Conservation (phyloP, 768 basidiomycete species). For the Scleroderma citrinum region DNA sequence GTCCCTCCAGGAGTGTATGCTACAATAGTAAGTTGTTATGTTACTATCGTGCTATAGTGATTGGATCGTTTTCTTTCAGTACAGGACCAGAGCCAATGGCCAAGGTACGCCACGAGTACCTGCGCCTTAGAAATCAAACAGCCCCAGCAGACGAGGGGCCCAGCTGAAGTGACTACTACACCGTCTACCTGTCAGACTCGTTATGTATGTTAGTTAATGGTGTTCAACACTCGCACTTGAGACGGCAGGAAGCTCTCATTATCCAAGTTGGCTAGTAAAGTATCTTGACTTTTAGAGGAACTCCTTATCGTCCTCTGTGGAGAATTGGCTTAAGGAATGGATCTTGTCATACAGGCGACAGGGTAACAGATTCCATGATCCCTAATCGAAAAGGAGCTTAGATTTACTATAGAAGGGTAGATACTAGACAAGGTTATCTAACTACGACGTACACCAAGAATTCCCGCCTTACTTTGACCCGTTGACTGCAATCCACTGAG, state of each 20-base stretch:
- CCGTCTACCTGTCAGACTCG: background rate
- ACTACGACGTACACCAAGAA: background rate
- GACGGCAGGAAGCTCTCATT: too few species aligned
- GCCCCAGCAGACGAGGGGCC: background rate
- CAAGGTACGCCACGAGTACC: constrained; percentile 61
- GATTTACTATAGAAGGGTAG: background rate
- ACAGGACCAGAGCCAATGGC: constrained; percentile 75
- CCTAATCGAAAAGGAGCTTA: background rate
- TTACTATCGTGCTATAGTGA: background rate
- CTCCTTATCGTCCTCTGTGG: too few species aligned
- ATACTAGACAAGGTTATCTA: background rate
- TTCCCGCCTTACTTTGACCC: constrained; percentile 32
- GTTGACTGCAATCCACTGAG: constrained; percentile 56
- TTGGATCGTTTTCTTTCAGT: constrained; percentile 30
- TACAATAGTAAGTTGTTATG: constrained; percentile 58
- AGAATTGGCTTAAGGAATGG: too few species aligned
- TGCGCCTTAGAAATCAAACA: constrained; percentile 50
- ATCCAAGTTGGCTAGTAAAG: too few species aligned
- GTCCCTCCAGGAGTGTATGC: constrained; percentile 71
- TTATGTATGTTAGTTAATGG: too few species aligned
- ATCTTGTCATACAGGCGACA: too few species aligned
- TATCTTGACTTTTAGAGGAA: too few species aligned
- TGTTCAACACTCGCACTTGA: too few species aligned
- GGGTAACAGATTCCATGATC: too few species aligned
- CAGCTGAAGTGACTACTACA: background rate